phyloP scores from a whole-genome alignment of 805 yeast species.

The Brettanomyces custersianus region DNA sequence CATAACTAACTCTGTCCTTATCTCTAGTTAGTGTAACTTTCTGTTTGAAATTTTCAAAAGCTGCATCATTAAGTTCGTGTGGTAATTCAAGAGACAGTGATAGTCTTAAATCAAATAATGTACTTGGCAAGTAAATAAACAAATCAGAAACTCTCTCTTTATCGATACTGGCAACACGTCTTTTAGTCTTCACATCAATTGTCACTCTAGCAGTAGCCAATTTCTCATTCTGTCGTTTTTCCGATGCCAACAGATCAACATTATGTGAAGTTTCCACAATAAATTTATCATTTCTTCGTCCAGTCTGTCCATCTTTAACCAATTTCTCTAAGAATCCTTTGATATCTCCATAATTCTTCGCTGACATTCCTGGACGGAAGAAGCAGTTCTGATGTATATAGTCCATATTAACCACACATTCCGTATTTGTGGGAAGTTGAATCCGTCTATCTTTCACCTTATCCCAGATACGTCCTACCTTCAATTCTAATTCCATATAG shows the following conservation, averaged over 20 bases:
- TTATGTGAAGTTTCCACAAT: conserved; percentile 52
- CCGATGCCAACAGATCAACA: conserved; percentile 54
- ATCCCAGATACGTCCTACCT: conserved; percentile 64
- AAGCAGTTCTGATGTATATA: conserved; percentile 46
- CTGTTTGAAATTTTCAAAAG: conserved; percentile 45
- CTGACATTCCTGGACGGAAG: conserved; percentile 60
- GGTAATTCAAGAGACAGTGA: conserved; percentile 76
- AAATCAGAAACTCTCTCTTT: conserved; percentile 70
- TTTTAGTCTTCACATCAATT: conserved; percentile 56
- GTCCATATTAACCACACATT: conserved; percentile 41
- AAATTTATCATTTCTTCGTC: conserved; percentile 33
- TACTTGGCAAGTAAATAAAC: conserved; percentile 64
- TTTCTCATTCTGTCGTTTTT: conserved; percentile 52
- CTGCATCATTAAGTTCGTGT: conserved; percentile 39
- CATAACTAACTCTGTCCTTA: conserved; percentile 64
- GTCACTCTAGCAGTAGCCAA: conserved; percentile 61
- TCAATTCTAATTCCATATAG: conserved; percentile 63
- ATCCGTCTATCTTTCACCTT: conserved; percentile 54
- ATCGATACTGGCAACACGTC: conserved; percentile 59
- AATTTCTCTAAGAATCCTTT: conserved; percentile 46
- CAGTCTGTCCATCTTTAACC: conserved; percentile 25
- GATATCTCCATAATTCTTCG: conserved; percentile 49
- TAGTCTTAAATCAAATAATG: conserved; percentile 67
- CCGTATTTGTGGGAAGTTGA: conserved; percentile 59
- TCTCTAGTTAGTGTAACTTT: conserved; percentile 46